These are phyloP conservation scores for Microsporum canis DNA, from an alignment of 2,329 filamentous ascomycete genomes.

Conservation along the genomic window DNA sequence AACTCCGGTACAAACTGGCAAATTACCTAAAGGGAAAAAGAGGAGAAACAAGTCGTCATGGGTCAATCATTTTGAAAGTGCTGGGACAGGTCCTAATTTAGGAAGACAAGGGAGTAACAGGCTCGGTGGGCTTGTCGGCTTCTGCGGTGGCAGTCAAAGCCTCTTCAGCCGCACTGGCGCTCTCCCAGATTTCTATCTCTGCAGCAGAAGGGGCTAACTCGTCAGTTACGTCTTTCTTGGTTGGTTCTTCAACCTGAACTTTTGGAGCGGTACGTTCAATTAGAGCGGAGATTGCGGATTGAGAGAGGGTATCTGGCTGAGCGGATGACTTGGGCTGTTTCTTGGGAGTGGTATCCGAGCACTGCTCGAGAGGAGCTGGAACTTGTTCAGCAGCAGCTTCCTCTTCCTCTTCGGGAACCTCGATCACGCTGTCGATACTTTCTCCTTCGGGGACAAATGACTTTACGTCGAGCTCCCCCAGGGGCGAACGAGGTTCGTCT, in stretches of 20 bases:
- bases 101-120: not conserved
- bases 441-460: conserved; percentile 59
- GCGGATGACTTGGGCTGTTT: not conserved
- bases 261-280: conserved; percentile 19
- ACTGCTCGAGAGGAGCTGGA: not conserved
- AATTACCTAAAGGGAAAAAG: not conserved
- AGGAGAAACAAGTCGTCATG: not conserved
- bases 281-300: conserved; percentile 10
- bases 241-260: conserved; percentile 17
- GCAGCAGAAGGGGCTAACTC: conserved; percentile 43
- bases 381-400: not conserved
- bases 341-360: not conserved
- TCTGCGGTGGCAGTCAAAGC: conserved; percentile 10
- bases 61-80: not conserved
- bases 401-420: conserved; percentile 7
- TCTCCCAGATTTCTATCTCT: conserved; percentile 59
- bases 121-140: not conserved
- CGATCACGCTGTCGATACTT: conserved; percentile 2
- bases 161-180: conserved; percentile 51
- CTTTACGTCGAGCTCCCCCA: conserved; percentile 55
- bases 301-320: conserved; percentile 7
- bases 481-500: conserved; percentile 53
- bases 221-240: conserved; percentile 15
- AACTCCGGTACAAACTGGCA: not conserved
- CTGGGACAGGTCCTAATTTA: not conserved